Conservation (phyloP, 2,329 filamentous ascomycete species). For the Graphilbum sp. region DNA sequence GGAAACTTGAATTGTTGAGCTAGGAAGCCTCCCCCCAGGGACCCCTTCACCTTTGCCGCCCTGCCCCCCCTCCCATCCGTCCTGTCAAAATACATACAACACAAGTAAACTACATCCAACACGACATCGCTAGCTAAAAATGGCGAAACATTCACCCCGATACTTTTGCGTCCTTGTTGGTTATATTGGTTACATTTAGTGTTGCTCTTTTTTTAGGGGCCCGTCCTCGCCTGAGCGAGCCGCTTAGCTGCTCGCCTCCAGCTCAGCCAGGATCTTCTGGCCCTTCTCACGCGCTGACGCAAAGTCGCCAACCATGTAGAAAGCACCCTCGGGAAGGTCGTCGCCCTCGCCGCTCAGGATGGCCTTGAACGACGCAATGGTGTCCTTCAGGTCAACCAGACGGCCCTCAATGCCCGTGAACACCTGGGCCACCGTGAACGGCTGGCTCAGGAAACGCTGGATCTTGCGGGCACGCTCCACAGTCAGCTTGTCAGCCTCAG, state of each 20-base stretch:
- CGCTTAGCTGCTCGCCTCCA: conserved; percentile 44
- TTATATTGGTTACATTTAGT: neutral
- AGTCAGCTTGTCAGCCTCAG: conserved; percentile 97
- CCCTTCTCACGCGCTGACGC: conserved; percentile 88
- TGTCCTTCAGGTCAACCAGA: conserved; percentile 97
- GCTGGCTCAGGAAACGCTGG: conserved; percentile 98
- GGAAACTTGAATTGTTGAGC: conserved; percentile 35
- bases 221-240: conserved; percentile 4
- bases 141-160: neutral
- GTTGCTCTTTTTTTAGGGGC: conserved; percentile 1
- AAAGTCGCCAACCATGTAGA: conserved; percentile 99
- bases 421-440: conserved; percentile 74
- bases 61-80: neutral
- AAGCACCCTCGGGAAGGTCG: conserved; percentile 77
- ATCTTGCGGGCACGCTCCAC: conserved; percentile 99
- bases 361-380: conserved; percentile 92
- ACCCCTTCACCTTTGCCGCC: conserved; percentile 10
- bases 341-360: conserved; percentile 93
- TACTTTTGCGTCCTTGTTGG: neutral
- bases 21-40: conserved; percentile 30
- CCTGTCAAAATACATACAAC: neutral
- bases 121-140: neutral
- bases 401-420: conserved; percentile 91
- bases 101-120: neutral
- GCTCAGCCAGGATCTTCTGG: conserved; percentile 98